phyloP scores from a whole-genome alignment of 2,329 filamentous ascomycete genomes.

The Pleurostoma richardsiae region DNA sequence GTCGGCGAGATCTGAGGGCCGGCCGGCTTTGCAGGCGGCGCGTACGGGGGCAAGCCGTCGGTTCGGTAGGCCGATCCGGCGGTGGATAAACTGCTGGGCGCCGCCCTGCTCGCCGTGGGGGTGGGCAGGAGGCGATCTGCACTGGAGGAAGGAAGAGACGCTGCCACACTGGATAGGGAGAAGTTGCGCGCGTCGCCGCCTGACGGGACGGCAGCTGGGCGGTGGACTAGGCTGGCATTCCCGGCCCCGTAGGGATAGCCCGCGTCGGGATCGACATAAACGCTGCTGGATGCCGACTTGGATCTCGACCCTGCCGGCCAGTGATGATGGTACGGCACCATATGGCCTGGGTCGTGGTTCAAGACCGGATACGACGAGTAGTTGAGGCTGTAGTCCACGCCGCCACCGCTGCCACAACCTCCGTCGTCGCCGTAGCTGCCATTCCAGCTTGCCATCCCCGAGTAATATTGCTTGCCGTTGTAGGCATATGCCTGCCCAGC shows the following conservation, averaged over 20 bases:
- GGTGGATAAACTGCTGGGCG: conserved; percentile 18
- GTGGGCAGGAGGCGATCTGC: conserved; percentile 27
- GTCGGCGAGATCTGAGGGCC: conserved; percentile 17
- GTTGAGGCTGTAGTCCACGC: conserved; percentile 29
- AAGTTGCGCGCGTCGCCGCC: conserved; percentile 26
- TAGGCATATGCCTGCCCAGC: conserved; percentile 23
- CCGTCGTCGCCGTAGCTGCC: conserved; percentile 27
- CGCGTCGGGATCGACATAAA: conserved; percentile 30
- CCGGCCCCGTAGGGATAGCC: conserved; percentile 24
- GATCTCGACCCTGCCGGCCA: conserved; percentile 17
- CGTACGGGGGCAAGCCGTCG: conserved; percentile 16
- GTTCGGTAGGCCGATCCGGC: conserved; percentile 16
- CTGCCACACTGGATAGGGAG: conserved; percentile 34
- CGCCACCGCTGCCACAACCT: conserved; percentile 1
- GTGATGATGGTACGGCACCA: conserved; percentile 21
- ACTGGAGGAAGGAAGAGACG: conserved; percentile 27
- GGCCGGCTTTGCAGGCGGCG: conserved; percentile 14
- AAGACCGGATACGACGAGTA: conserved; percentile 28
- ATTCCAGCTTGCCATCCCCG: conserved; percentile 25
- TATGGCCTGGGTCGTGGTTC: conserved; percentile 23
- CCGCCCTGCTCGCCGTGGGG: conserved; percentile 20
- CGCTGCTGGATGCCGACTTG: conserved; percentile 14
- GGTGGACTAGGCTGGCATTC: conserved; percentile 24
- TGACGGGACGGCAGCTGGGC: conserved; percentile 18
- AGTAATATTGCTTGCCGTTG: conserved; percentile 25